Conservation (phyloP, 805 yeast genomes). For the Vanderwaltozyma yarrowii region DNA sequence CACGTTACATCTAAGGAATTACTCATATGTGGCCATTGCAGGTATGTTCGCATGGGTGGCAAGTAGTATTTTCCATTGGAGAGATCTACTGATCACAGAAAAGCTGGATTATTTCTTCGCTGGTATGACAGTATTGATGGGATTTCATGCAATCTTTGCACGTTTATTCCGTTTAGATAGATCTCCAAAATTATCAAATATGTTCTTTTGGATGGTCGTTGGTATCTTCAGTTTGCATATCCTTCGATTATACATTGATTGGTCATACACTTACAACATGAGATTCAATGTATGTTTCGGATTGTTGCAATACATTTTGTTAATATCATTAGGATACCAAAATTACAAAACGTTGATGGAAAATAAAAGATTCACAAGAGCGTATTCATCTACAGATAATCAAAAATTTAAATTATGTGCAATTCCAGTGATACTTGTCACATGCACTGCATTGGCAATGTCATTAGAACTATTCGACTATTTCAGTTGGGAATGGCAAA, state of each 20-base stretch:
- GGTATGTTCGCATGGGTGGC: conserved; percentile 85
- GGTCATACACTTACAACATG: conserved; percentile 95
- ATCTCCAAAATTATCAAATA: conserved; percentile 24
- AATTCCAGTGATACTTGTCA: conserved; percentile 43
- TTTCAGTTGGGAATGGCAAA: conserved; percentile 52
- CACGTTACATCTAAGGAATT: conserved; percentile 12
- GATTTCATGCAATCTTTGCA: conserved; percentile 57
- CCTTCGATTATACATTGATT: conserved; percentile 50
- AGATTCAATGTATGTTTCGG: conserved; percentile 77
- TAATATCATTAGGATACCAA: conserved; percentile 24
- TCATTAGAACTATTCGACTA: conserved; percentile 87
- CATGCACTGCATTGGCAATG: conserved; percentile 60
- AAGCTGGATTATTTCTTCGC: conserved; percentile 87
- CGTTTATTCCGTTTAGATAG: conserved; percentile 53
- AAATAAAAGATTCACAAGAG: conserved; percentile 3
- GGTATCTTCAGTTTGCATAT: conserved; percentile 56
- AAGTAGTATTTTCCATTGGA: conserved; percentile 77
- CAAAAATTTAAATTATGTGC: conserved; percentile 22
- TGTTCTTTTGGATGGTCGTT: conserved; percentile 35
- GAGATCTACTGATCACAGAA: conserved; percentile 75
- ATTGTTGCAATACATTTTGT: conserved; percentile 50
- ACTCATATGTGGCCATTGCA: conserved; percentile 37
- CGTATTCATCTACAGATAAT: conserved; percentile 1
- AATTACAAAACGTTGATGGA: conserved; percentile 19
- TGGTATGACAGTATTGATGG: conserved; percentile 74